These are phyloP conservation scores for Dothidotthia symphoricarpi DNA, from an alignment of 2,329 filamentous ascomycete species.

Conservation along the genomic window DNA sequence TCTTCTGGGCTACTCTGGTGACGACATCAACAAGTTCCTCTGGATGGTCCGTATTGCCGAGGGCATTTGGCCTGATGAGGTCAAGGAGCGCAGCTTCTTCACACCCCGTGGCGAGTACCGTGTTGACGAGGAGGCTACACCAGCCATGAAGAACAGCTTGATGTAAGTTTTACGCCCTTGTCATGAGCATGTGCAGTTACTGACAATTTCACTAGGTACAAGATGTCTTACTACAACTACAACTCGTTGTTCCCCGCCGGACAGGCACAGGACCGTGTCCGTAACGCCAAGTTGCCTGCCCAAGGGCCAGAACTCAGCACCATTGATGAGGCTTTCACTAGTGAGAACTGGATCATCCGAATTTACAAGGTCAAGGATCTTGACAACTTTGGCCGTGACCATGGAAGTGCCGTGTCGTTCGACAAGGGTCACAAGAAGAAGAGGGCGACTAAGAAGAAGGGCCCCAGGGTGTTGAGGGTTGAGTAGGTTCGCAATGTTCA, in stretches of 20 bases:
- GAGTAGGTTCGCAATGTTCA: constrained; percentile 53
- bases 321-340: constrained; percentile 95
- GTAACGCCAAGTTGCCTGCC: constrained; percentile 75
- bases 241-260: constrained; percentile 85
- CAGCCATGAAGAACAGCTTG: constrained; percentile 98
- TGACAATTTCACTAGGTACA: constrained; percentile 69
- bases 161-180: constrained; percentile 64
- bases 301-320: constrained; percentile 82
- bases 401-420: constrained; percentile 67
- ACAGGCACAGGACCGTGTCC: constrained; percentile 87
- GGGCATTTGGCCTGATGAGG: constrained; percentile 99
- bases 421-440: constrained; percentile 82
- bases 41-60: constrained; percentile 99
- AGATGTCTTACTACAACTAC: constrained; percentile 99
- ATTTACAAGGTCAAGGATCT: constrained; percentile 99
- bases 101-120: constrained; percentile 90
- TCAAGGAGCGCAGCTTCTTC: constrained; percentile 96
- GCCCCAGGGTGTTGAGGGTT: constrained; percentile 67
- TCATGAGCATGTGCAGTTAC: constrained; percentile 4
- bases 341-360: constrained; percentile 99
- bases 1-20: constrained; percentile 92
- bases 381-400: constrained; percentile 91
- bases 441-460: constrained; percentile 69
- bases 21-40: constrained; percentile 99
- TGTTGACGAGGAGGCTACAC: constrained; percentile 88